A percentile compares a stretch with the other conserved stretches of the same genome.
Conservation (phyloP, 2,329 filamentous ascomycete genomes). For the Neofusicoccum sp. region DNA sequence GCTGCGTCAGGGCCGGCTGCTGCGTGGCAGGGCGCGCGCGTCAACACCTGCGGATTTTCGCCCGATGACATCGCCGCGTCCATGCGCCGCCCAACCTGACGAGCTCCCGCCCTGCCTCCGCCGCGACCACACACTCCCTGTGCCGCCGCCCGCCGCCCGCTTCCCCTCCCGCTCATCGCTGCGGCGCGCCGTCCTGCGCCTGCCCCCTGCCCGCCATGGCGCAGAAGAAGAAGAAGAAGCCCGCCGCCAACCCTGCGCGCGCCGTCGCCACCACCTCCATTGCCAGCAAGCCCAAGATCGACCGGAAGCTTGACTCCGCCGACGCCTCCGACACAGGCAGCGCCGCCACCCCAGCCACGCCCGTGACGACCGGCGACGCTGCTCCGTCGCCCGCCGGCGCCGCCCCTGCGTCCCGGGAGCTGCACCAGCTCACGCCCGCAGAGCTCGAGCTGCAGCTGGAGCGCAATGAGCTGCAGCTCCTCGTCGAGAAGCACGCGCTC, state of each 20-base stretch:
- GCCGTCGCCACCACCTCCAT: slow-evolving; percentile 93
- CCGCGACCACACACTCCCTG: background rate
- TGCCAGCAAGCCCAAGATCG: slow-evolving; percentile 71
- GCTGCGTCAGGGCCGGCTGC: no score
- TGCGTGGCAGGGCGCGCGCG: no score
- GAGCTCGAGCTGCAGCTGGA: slow-evolving; percentile 88
- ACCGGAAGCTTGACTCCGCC: slow-evolving; percentile 26
- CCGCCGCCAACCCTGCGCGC: slow-evolving; percentile 78
- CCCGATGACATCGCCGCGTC: slow-evolving; percentile 7
- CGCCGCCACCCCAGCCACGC: slow-evolving; percentile 9
- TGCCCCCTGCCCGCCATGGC: slow-evolving; percentile 56
- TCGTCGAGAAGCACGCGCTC: slow-evolving; percentile 78
- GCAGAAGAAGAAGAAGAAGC: slow-evolving; percentile 88
- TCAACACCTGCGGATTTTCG: no score
- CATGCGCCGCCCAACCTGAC: background rate
- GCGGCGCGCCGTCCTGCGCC: background rate
- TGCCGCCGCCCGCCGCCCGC: background rate
- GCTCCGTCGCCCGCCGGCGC: slow-evolving; percentile 21
- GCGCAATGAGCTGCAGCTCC: slow-evolving; percentile 80
- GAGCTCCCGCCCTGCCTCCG: background rate
- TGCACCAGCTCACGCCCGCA: slow-evolving; percentile 69
- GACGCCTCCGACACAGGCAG: slow-evolving; percentile 25
- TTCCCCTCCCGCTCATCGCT: background rate
- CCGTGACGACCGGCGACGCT: slow-evolving; percentile 10
- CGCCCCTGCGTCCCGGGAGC: slow-evolving; percentile 28